Percentiles rank a stretch among this genome's conserved stretches.
Evolutionary conservation across 352 stramenopile genomes (phyloP).

Genomic region (Phytophthora palmivora): DNA sequence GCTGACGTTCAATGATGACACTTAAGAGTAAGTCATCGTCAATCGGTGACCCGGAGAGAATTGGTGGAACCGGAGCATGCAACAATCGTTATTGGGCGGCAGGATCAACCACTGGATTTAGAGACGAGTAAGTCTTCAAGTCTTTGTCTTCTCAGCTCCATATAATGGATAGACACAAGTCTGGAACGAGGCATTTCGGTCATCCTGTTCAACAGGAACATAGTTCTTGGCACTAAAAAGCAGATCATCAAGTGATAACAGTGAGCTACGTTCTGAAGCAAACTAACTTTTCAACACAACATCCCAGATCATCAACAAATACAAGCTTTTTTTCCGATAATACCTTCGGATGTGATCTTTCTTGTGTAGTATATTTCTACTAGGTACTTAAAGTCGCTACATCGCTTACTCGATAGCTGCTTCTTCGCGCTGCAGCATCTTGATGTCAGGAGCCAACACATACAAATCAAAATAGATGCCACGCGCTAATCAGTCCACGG

Average conservation of each 20-base stretch:
- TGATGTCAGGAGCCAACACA: slow-evolving; percentile 8
- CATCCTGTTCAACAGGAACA: too few species aligned
- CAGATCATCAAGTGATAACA: too few species aligned
- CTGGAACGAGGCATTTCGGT: too few species aligned
- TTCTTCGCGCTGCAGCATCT: too few species aligned
- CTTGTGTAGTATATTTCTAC: slow-evolving; percentile 35
- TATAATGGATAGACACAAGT: too few species aligned
- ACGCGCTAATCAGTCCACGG: neutral
- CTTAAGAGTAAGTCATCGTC: slow-evolving; percentile 21
- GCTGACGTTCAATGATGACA: slow-evolving; percentile 22
- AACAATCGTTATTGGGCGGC: slow-evolving; percentile 13
- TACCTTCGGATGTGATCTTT: neutral
- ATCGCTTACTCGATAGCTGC: slow-evolving; percentile 6
- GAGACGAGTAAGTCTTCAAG: too few species aligned
- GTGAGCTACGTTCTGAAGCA: slow-evolving; percentile 20
- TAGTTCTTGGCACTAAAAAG: too few species aligned
- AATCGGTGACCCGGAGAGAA: slow-evolving; percentile 7
- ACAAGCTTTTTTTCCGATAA: too few species aligned
- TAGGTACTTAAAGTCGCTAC: slow-evolving; percentile 31
- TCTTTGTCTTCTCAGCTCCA: too few species aligned
- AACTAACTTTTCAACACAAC: neutral
- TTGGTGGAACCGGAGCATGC: slow-evolving; percentile 9
- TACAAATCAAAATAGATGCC: slow-evolving; percentile 35
- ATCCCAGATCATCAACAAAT: slow-evolving; percentile 1
- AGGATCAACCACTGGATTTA: slow-evolving; percentile 4